Evolutionary conservation across 495 filamentous ascomycete genomes (phyloP).

Genomic region (Astrothelium subdiscretum): DNA sequence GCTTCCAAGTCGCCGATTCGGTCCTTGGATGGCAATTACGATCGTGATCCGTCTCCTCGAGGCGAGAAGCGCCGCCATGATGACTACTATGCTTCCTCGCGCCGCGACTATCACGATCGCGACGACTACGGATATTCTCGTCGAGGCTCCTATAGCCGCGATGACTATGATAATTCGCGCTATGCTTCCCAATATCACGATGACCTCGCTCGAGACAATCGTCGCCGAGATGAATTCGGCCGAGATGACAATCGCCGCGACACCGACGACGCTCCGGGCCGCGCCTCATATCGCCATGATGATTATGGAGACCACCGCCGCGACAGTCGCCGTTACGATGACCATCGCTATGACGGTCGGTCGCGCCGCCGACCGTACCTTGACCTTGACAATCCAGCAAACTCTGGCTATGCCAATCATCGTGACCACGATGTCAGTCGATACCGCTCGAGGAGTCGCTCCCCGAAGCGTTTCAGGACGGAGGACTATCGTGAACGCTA

Average conservation of each 20-base stretch:
- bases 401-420: conserved; percentile 19
- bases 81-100: not conserved
- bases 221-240: conserved; percentile 12
- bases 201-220: conserved; percentile 18
- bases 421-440: conserved; percentile 14
- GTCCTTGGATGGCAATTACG: conserved; percentile 24
- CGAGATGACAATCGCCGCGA: conserved; percentile 27
- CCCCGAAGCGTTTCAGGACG: not conserved
- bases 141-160: conserved; percentile 17
- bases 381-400: conserved; percentile 31
- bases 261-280: conserved; percentile 14
- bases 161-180: too few species aligned
- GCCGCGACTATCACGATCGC: conserved; percentile 2
- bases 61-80: conserved; percentile 15
- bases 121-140: conserved; percentile 29
- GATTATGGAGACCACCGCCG: conserved; percentile 42
- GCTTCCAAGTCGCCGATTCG: conserved; percentile 40
- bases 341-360: conserved; percentile 44
- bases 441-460: not conserved
- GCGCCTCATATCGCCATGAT: conserved; percentile 4
- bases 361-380: conserved; percentile 39
- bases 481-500: not conserved
- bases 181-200: too few species aligned
- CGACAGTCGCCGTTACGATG: conserved; percentile 52
- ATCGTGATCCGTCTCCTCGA: conserved; percentile 10